Evolutionary conservation across 2,329 filamentous ascomycete genomes (phyloP).

Genomic region (Coleophoma crateriformis): DNA sequence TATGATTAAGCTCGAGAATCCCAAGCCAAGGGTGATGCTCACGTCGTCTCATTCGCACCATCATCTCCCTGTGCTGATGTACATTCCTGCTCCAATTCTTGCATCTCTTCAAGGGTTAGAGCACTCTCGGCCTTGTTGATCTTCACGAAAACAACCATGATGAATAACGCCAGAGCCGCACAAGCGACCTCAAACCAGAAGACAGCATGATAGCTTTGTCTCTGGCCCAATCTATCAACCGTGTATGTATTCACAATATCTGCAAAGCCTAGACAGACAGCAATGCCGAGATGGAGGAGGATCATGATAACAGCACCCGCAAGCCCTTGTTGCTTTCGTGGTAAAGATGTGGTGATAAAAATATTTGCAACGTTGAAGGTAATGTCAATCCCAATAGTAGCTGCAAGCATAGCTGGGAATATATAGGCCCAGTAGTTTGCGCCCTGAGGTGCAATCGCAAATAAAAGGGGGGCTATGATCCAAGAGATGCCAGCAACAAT

Average conservation of each 20-base stretch:
- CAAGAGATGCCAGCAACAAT: conserved; percentile 45
- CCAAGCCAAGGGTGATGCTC: no score
- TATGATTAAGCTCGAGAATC: no score
- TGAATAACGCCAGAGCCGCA: conserved; percentile 40
- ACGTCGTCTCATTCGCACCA: no score
- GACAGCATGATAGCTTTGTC: conserved; percentile 54
- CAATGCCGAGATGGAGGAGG: conserved; percentile 66
- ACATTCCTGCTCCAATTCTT: conserved; percentile 12
- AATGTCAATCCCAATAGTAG: conserved; percentile 70
- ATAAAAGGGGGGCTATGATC: conserved; percentile 45
- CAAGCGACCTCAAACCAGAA: conserved; percentile 62
- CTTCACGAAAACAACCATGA: conserved; percentile 47
- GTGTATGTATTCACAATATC: conserved; percentile 53
- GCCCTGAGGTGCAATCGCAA: conserved; percentile 42
- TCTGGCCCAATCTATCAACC: conserved; percentile 29
- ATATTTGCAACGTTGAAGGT: conserved; percentile 71
- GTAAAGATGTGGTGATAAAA: conserved; percentile 70
- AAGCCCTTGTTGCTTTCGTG: conserved; percentile 60
- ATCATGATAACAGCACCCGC: conserved; percentile 69
- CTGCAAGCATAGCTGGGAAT: conserved; percentile 64
- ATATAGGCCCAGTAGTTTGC: conserved; percentile 59
- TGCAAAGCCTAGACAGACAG: conserved; percentile 64
- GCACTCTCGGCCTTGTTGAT: conserved; percentile 50
- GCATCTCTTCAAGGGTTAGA: conserved; percentile 49
- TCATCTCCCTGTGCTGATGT: no score